A percentile compares a stretch with the other conserved stretches of the same genome.
Evolutionary conservation across 495 filamentous ascomycete genomes (phyloP).

Genomic region (Daldinia bambusicola): DNA sequence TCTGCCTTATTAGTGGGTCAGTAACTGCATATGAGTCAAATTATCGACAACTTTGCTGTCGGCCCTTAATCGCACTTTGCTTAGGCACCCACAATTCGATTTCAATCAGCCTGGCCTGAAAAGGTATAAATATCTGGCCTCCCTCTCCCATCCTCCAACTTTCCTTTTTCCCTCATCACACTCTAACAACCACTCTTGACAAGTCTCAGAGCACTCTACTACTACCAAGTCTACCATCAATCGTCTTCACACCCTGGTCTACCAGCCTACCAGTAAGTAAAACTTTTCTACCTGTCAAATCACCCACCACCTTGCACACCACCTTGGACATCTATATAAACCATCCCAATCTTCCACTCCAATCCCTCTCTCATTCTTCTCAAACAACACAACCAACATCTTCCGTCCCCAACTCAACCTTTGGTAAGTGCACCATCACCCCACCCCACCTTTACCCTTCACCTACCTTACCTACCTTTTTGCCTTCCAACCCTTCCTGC

Average conservation of each 20-base stretch:
- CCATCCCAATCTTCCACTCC: neutral
- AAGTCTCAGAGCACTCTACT: too few species aligned
- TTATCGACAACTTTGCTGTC: neutral
- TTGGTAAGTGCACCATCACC: constrained; percentile 1
- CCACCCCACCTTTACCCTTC: neutral
- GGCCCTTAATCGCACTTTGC: neutral
- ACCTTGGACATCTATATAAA: neutral
- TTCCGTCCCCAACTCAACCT: neutral
- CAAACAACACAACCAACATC: neutral
- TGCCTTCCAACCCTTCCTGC: neutral
- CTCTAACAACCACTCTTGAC: neutral
- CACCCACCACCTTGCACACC: neutral
- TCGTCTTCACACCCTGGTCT: neutral
- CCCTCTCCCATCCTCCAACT: neutral
- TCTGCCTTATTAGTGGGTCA: neutral
- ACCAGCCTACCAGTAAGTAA: neutral
- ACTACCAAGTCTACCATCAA: neutral
- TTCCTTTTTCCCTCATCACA: neutral
- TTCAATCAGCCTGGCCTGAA: neutral
- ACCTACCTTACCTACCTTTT: neutral
- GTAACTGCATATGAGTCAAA: neutral
- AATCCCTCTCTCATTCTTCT: neutral
- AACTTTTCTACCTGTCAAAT: neutral
- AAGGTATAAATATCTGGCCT: neutral
- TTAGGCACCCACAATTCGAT: neutral